phyloP scores from a whole-genome alignment of 1,284 basidiomycete genomes.

The Boletus semigastroideus region DNA sequence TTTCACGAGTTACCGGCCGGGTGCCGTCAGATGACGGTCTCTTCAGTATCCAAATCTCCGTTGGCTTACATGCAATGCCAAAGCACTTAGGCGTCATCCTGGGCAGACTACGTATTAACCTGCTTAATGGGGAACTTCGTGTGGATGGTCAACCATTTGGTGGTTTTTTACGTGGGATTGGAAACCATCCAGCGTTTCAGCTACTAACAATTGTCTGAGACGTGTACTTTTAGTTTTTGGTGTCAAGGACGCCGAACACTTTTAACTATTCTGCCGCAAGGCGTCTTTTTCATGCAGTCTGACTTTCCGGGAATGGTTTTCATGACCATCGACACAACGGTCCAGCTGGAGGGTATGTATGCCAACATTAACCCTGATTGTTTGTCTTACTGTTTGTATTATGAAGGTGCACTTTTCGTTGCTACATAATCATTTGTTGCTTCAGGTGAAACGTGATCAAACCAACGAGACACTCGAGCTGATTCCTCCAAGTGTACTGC shows the following conservation, averaged over 20 bases:
- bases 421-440: too few relatives aligned
- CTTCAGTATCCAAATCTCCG: background rate
- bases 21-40: background rate
- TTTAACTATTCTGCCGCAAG: constrained; percentile 25
- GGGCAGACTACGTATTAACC: constrained; percentile 1
- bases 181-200: constrained; percentile 29
- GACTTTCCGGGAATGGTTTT: constrained; percentile 38
- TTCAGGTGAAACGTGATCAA: too few relatives aligned
- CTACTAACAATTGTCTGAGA: constrained; percentile 31
- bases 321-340: constrained; percentile 28
- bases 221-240: constrained; percentile 14
- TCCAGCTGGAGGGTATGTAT: background rate
- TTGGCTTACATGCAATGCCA: background rate
- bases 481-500: too few relatives aligned
- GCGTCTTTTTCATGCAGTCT: constrained; percentile 38
- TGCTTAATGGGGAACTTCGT: constrained; percentile 2
- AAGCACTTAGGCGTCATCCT: background rate
- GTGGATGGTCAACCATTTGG: constrained; percentile 31
- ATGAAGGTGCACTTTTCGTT: too few relatives aligned
- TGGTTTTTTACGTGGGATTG: constrained; percentile 36
- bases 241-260: background rate
- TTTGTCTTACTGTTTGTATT: too few relatives aligned
- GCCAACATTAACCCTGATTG: too few relatives aligned
- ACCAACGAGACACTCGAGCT: too few relatives aligned
- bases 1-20: background rate